Percentiles rank a stretch among this genome's conserved stretches.
These are phyloP conservation scores for Suhomyces choctaworum DNA, from an alignment of 1,139 yeast species.

Conservation along the genomic window DNA sequence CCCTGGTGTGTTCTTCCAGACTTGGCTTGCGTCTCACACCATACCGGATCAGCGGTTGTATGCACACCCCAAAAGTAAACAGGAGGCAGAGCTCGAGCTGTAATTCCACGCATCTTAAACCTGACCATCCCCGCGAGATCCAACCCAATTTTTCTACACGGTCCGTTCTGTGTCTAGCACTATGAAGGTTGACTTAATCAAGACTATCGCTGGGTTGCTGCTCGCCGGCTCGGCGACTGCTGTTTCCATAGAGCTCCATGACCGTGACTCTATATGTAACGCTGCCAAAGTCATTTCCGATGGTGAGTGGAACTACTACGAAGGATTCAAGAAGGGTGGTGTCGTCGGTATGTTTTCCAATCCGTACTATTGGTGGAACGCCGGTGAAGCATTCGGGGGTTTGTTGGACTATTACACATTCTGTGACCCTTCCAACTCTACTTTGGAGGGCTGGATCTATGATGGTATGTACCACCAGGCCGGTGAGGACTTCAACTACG, in stretches of 20 bases:
- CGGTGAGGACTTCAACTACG: constrained; percentile 52
- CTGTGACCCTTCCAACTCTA: constrained; percentile 45
- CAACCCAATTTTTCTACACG: background rate
- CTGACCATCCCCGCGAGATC: background rate
- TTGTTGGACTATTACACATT: constrained; percentile 52
- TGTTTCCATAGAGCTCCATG: constrained; percentile 23
- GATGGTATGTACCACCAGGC: constrained; percentile 53
- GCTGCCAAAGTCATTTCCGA: constrained; percentile 49
- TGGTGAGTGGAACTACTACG: constrained; percentile 62
- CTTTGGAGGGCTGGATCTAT: constrained; percentile 39
- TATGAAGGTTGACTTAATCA: constrained; percentile 1
- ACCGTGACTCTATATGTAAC: constrained; percentile 42
- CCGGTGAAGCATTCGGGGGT: constrained; percentile 69
- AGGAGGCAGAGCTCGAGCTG: constrained; percentile 13
- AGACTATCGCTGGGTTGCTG: constrained; percentile 4
- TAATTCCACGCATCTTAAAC: background rate
- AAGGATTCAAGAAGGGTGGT: constrained; percentile 54
- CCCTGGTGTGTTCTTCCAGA: too few species aligned
- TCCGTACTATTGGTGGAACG: constrained; percentile 75
- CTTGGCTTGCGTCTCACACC: too few species aligned
- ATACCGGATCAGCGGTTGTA: too few species aligned
- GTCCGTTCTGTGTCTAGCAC: background rate
- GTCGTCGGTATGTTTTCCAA: constrained; percentile 57
- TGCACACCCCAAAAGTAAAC: constrained; percentile 10
- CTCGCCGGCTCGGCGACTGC: constrained; percentile 13